These are phyloP conservation scores for Naematelia aurantialba DNA, from an alignment of 768 basidiomycete species.

Conservation along the genomic window DNA sequence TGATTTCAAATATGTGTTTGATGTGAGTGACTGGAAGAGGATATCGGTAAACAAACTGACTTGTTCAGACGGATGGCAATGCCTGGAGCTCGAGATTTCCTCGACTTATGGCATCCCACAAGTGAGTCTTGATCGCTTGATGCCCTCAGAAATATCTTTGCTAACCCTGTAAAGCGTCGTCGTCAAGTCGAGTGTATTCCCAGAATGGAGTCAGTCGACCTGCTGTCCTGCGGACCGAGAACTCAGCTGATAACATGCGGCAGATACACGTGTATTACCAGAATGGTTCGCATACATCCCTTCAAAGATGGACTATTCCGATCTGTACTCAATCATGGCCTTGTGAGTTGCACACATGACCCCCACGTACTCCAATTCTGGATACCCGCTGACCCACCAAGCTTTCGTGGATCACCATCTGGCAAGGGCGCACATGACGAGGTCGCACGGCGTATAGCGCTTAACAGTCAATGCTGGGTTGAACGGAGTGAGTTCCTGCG, in stretches of 20 bases:
- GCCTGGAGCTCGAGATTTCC: conserved; percentile 52
- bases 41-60: background rate
- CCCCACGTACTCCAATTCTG: background rate
- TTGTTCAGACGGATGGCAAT: conserved; percentile 48
- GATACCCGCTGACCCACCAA: conserved; percentile 11
- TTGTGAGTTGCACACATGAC: conserved; percentile 38
- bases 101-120: conserved; percentile 49
- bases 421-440: conserved; percentile 49
- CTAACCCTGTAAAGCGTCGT: conserved; percentile 42
- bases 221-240: background rate
- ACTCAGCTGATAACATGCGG: conserved; percentile 1
- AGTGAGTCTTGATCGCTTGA: conserved; percentile 37
- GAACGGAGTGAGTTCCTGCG: conserved; percentile 48
- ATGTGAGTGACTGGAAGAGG: conserved; percentile 36
- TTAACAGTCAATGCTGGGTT: conserved; percentile 52
- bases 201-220: conserved; percentile 49
- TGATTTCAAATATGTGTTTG: conserved; percentile 51
- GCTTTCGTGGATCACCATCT: conserved; percentile 50
- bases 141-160: background rate
- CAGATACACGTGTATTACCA: conserved; percentile 49
- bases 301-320: conserved; percentile 51
- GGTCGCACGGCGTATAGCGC: conserved; percentile 50
- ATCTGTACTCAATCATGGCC: conserved; percentile 50
- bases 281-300: conserved; percentile 52
- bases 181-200: conserved; percentile 51